Evolutionary conservation across 108 stramenopile genomes (phyloP), one percentile per base, ranked within the genome.

Genomic region (Cylindrotheca closterium): DNA sequence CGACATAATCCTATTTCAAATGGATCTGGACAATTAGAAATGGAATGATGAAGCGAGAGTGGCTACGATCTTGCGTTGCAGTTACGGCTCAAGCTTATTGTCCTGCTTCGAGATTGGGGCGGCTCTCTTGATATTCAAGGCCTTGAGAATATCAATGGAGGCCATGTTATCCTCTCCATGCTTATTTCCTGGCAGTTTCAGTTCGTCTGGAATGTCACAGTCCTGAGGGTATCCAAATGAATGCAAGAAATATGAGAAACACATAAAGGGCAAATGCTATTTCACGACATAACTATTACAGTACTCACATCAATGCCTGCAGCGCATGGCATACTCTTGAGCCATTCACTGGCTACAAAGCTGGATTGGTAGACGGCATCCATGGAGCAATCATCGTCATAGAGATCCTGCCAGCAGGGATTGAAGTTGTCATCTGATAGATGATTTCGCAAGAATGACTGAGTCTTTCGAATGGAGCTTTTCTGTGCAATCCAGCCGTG

Each of bases 381-480:
- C 80, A 85, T 81, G 29, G 68, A 60, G 65, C 84, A 85, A 52
- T 85, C 84, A 26, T 81, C 77, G 56, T 85, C 79, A 67, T 77
- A 79, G 15, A 85, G 37, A 51, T 79, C 78, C 69, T 85, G 79
- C 84, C 84, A 85, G 65, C 84, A 85, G 5, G 80, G 84, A 47
- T 79, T 76, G 1, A 69, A 53, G 0, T 28, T 32, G 24, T 62
- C 60, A 1, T 8, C 47, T 18, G 10, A 4, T 12, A 51, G 5
- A 12, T 51, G 10, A 22, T 29, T 22, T 3, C 3, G 4, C 8
- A 7, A 22, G 28, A 55, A n/a, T 55, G 7, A 7, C 37, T 42
- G 37, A 10, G 10, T 15, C 7, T 15, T 7, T 15, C 55, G 55
- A 15, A 48, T 18, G 28, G 48, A 26, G 48, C 19, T 27, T 31